Conservation (phyloP, 768 basidiomycete genomes). For the Udeniomyces megalosporus region DNA sequence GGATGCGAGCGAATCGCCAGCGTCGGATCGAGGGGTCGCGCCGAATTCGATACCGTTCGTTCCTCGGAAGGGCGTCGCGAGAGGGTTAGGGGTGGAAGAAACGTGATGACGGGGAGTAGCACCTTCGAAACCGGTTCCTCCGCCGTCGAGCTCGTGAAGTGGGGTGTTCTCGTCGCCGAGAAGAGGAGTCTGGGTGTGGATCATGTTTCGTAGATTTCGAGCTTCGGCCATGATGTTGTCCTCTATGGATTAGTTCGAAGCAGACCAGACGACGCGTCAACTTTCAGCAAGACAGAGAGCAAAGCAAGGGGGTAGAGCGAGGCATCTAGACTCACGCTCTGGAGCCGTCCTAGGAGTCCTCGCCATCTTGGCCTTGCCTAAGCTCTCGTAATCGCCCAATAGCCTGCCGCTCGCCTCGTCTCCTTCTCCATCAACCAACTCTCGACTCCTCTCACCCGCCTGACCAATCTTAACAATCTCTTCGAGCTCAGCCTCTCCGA, state of each 20-base stretch:
- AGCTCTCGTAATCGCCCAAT: slow-evolving; percentile 77
- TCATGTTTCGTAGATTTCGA: slow-evolving; percentile 87
- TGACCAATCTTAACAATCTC: slow-evolving; percentile 98
- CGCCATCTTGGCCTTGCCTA: slow-evolving; percentile 77
- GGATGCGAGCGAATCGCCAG: slow-evolving; percentile 32
- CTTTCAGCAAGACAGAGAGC: background rate
- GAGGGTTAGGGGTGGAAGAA: slow-evolving; percentile 87
- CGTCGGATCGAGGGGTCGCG: slow-evolving; percentile 33
- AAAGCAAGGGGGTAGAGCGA: background rate
- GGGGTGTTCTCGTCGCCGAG: slow-evolving; percentile 97
- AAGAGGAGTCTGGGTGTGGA: slow-evolving; percentile 76
- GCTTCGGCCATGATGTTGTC: slow-evolving; percentile 91
- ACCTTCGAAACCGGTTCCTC: slow-evolving; percentile 84
- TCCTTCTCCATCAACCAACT: slow-evolving; percentile 54
- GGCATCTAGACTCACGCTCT: slow-evolving; percentile 49
- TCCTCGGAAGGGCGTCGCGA: slow-evolving; percentile 59
- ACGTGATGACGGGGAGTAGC: slow-evolving; percentile 86
- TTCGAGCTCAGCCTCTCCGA: slow-evolving; percentile 84
- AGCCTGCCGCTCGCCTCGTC: slow-evolving; percentile 65
- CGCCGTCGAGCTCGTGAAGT: slow-evolving; percentile 50
- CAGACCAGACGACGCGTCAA: too few species aligned
- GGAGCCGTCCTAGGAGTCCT: slow-evolving; percentile 88
- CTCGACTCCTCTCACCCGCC: slow-evolving; percentile 73
- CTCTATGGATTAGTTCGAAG: slow-evolving; percentile 37
- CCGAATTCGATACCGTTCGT: slow-evolving; percentile 27